Evolutionary conservation across 345 rosid species (phyloP), one percentile per base, ranked within the genome.

Genomic region (Lagerstroemia speciosa): DNA sequence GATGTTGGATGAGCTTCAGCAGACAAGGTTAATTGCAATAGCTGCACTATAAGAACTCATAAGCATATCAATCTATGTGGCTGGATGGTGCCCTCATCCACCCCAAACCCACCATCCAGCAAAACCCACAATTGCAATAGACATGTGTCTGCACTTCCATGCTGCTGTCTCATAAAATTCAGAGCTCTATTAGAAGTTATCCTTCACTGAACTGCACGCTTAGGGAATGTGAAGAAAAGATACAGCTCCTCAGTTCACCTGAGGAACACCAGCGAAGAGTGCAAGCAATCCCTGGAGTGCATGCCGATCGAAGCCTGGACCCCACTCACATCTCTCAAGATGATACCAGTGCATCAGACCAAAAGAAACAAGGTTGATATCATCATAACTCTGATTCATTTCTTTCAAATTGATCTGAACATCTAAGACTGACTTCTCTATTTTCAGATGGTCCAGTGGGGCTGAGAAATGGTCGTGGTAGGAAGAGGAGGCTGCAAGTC

Each of bases 141-240:
- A 8, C 34, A 14, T n/a, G 10, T 6, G n/a, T 53, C 24, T 6
- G 24, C 24, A 14, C n/a, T 29, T 53, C 8, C 60, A 53, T 53
- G 11, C 30, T n/a, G 29, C 29, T 20, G 5, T 24, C 7, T n/a
- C 2, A n/a, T n/a, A n/a, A 20, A 53, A 53, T 29, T n/a, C 1
- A 12, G 14, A 22, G n/a, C 60, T n/a, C 29, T n/a, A n/a, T 64
- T 33, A 16, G 32, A 40, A 36, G 52, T 60, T 65, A 37, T 78
- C 85, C 83, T 92, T 91, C 85, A 82, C 89, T 93, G 8, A 64
- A 74, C 69, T 84, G 79, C 83, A 91, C 99, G 82, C 88, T 85
- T 71, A 85, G 88, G 78, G 97, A 88, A 85, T 89, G 76, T 67
- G 73, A 86, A 26, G 95, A 88, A 83, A 91, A 88, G 79, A 76